Base-by-base conservation (phyloP, 2,329 filamentous ascomycete species). In the Verticillium nonalfalfae region DNA sequence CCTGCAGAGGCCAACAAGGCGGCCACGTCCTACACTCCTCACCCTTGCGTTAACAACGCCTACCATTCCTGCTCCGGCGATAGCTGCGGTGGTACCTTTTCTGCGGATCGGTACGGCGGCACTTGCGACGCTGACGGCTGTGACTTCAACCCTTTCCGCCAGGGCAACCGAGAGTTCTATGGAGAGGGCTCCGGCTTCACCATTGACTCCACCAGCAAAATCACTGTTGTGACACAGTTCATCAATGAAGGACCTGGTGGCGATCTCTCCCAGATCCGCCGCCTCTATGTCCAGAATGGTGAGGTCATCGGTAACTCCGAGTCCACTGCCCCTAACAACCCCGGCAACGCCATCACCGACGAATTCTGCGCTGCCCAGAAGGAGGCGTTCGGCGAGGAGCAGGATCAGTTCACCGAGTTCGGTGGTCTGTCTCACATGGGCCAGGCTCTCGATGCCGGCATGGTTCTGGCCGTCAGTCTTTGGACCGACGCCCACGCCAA, bases 161-260 rank as follows among this genome's bases (percentile, higher is more conserved):
- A 85, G 79, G 88, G 87, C 65, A 81, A 86, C 75, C 76, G 76
- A 60, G 75, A 75, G 72, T 90, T 88, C 79, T 90, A 85, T 75
- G 88, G 87, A 59, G 68, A 67, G 33, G 75, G 75, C 60, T 75
- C 80, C 0, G 79, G 79, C 65, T 78, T 78, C 71, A 84, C 76
- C 58, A 76, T 90, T 66, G 83, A 89, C 70, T 86, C 85, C 60
- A 81, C 73, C 66, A 77, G 79, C 69, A 82, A 83, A 67, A 74
- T 89, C 66, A 90, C 86, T 11, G 85, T 90, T 21, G 83, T 89
- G 62, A 90, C 87, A 11, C 86, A 89, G 72, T 90, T 90, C 76
- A 74, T 74, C 65, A 67, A 68, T 14, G 75, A 67, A 60, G 67
- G 73, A 63, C 62, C 79, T 61, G 72, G 74, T 63, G 86, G 86